Evolutionary conservation across 2,329 filamentous ascomycete genomes (phyloP), one percentile per base, ranked within the genome.

Genomic region (Exophiala sp.): DNA sequence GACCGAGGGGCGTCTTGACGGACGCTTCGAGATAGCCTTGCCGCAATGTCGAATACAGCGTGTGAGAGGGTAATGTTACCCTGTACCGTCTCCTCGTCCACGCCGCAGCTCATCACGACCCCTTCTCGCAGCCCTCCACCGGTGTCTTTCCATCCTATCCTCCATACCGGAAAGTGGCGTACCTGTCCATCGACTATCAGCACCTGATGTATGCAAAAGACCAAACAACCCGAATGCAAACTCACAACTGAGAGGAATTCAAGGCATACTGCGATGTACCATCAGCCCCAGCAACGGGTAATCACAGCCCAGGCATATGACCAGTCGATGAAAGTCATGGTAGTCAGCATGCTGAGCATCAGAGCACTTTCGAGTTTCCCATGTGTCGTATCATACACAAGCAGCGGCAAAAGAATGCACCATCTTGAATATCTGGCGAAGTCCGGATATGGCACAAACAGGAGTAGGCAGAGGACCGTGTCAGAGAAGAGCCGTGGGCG

Each of bases 361-460:
- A 41, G 19, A 24, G 22, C 38, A 14, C 38, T 41, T 41, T 39
- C 38, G 19, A 30, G 29, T 35, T 50, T 35, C 4, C 38, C 18
- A 11, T 46, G 29, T 13, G 21, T 24, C n/a, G 19, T 14, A 18
- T 37, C 21, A 8, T 37, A 11, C 2, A 27, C 8, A 9, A 46
- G 2, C 11, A 50, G 37, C 21, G 43, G 32, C 14, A 37, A n/a
- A n/a, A 46, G 27, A 6, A 50, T 32, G 22, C 37, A 35, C 43
- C 37, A 50, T 42, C 29, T 42, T 14, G 19, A 34, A 13, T 21
- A n/a, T 16, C 34, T 21, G 16, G 30, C 14, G 19, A 46, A 22
- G n/a, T 32, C 34, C 23, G 48, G 48, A 22, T 46, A 46, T 34
- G 37, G 14, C 13, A 21, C 38, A 32, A 50, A 41, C 11, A 50